A percentile compares a stretch with the other conserved stretches of the same genome.
These are phyloP conservation scores for Sphaerobolus stellatus DNA, from an alignment of 1,284 basidiomycete genomes.

Conservation along the genomic window DNA sequence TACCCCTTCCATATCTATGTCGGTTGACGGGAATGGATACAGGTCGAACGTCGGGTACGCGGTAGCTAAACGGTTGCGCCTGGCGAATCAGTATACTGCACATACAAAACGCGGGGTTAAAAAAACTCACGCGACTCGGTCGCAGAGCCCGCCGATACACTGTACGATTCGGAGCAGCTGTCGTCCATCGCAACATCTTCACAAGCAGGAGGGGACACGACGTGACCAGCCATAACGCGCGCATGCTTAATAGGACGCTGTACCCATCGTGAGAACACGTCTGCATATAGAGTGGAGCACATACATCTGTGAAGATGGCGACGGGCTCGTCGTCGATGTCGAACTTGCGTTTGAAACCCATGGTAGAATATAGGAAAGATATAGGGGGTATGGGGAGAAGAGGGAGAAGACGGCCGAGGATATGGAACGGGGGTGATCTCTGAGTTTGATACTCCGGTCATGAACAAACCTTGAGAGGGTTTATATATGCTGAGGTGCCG, in stretches of 20 bases:
- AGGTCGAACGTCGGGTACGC: conserved; percentile 63
- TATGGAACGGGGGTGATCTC: neutral
- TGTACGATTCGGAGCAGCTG: conserved; percentile 33
- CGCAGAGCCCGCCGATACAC: conserved; percentile 50
- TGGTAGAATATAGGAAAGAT: conserved; percentile 25
- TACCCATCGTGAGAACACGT: conserved; percentile 12
- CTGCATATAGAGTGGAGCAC: conserved; percentile 12
- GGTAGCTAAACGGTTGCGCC: conserved; percentile 21
- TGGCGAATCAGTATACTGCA: neutral
- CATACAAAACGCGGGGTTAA: neutral
- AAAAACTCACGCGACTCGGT: neutral
- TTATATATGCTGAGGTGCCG: conserved; percentile 1
- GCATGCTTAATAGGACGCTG: conserved; percentile 25
- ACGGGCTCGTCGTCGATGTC: conserved; percentile 49
- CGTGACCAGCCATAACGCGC: conserved; percentile 57
- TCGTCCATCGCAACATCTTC: conserved; percentile 72
- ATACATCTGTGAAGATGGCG: conserved; percentile 49
- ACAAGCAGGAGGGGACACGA: no score
- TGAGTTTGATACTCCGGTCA: neutral
- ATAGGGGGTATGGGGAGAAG: conserved; percentile 4
- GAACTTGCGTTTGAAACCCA: conserved; percentile 75
- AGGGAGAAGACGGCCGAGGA: conserved; percentile 7
- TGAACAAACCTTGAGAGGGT: neutral
- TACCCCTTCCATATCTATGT: conserved; percentile 43
- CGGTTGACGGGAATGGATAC: conserved; percentile 50